Percentiles rank a stretch among this genome's conserved stretches.
phyloP scores from a whole-genome alignment of 2,329 filamentous ascomycete species.

The Fusarium sp. region DNA sequence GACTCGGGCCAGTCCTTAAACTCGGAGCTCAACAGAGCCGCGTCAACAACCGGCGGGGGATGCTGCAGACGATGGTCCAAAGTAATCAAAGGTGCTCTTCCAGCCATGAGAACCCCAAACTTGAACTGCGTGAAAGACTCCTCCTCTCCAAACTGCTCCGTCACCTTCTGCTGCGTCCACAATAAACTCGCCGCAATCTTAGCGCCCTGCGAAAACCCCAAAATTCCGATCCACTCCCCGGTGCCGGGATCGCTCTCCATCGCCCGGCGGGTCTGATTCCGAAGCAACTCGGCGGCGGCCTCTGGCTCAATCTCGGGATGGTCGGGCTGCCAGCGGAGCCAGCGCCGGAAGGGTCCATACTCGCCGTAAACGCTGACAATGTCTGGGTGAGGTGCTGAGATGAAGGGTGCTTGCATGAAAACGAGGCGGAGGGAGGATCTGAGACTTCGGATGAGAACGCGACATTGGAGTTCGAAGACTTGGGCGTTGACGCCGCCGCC shows the following conservation, averaged over 20 bases:
- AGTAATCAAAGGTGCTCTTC: constrained; percentile 47
- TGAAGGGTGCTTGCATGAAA: constrained; percentile 77
- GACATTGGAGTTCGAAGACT: constrained; percentile 76
- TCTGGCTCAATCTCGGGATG: constrained; percentile 64
- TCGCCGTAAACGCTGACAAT: constrained; percentile 73
- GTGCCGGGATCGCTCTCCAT: constrained; percentile 66
- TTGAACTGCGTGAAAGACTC: constrained; percentile 44
- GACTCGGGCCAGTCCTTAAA: constrained; percentile 58
- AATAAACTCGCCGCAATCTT: constrained; percentile 70
- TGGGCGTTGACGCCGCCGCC: constrained; percentile 79
- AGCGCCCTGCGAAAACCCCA: constrained; percentile 76
- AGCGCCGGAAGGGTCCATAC: constrained; percentile 72
- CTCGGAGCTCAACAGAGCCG: constrained; percentile 36
- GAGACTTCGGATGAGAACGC: constrained; percentile 61
- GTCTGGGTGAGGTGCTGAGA: constrained; percentile 69
- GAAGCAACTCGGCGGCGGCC: constrained; percentile 54
- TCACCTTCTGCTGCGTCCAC: constrained; percentile 68
- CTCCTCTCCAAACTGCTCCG: constrained; percentile 48
- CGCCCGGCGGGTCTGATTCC: constrained; percentile 53
- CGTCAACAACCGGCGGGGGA: constrained; percentile 55
- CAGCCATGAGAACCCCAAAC: constrained; percentile 53
- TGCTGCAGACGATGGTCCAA: constrained; percentile 61
- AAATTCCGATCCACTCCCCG: constrained; percentile 68
- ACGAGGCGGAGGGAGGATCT: constrained; percentile 73
- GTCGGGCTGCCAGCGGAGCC: constrained; percentile 71